Evolutionary conservation across 306 rosid genomes (phyloP).

Genomic region (Dryas alaskensis): DNA sequence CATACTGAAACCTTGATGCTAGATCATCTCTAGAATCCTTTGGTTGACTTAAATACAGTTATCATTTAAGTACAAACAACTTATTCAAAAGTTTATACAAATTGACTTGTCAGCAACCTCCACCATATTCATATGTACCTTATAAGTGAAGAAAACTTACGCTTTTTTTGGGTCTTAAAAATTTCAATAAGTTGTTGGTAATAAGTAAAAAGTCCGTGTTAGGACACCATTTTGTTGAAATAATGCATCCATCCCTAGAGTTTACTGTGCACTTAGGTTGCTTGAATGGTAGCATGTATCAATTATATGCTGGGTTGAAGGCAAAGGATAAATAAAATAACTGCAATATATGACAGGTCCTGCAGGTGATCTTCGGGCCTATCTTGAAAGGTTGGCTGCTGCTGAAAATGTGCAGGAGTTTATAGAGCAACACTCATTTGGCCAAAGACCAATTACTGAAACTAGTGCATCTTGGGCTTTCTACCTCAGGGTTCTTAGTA

Average conservation of each 20-base stretch:
- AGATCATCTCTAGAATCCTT: background rate
- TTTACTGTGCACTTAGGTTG: conserved; percentile 3
- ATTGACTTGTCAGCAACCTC: background rate
- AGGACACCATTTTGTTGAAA: background rate
- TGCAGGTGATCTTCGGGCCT: conserved; percentile 56
- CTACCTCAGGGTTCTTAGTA: conserved; percentile 42
- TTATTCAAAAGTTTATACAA: background rate
- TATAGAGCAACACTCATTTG: conserved; percentile 56
- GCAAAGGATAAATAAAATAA: background rate
- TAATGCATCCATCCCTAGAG: background rate
- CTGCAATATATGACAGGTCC: conserved; percentile 37
- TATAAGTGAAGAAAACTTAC: background rate
- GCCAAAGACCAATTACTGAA: conserved; percentile 48
- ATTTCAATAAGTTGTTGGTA: background rate
- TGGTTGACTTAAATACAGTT: background rate
- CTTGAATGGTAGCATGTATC: background rate
- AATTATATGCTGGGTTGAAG: background rate
- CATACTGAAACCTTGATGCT: conserved; percentile 3
- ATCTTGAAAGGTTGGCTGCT: conserved; percentile 49
- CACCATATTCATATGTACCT: background rate
- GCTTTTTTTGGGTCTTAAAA: background rate
- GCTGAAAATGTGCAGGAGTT: conserved; percentile 49
- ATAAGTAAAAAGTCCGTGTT: background rate
- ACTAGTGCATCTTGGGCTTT: conserved; percentile 58
- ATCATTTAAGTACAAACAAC: background rate